Evolutionary conservation across 345 rosid species (phyloP).

Genomic region (Alliaria petiolata): DNA sequence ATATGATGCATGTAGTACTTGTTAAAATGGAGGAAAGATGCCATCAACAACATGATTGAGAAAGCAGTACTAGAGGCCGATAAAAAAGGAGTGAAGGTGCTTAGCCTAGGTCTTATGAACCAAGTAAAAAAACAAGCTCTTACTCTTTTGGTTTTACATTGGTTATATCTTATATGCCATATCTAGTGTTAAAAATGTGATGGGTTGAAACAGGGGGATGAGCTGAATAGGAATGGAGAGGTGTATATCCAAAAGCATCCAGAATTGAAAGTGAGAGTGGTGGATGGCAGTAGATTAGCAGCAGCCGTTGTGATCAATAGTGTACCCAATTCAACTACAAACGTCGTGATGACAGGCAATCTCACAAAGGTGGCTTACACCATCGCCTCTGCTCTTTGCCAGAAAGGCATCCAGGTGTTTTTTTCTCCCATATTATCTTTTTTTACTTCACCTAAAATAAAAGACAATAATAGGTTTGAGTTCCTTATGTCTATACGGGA

Average conservation of each 20-base stretch:
- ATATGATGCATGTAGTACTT: conserved; percentile 30
- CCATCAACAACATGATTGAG: conserved; percentile 41
- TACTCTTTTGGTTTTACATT: neutral
- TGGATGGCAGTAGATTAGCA: conserved; percentile 57
- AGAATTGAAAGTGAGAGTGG: conserved; percentile 41
- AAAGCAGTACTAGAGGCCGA: conserved; percentile 42
- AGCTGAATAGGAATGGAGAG: conserved; percentile 47
- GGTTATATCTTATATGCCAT: neutral
- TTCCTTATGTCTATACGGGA: neutral
- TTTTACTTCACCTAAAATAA: neutral
- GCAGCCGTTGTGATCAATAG: conserved; percentile 45
- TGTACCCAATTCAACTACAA: conserved; percentile 37
- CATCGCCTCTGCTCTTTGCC: conserved; percentile 34
- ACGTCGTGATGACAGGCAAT: conserved; percentile 41
- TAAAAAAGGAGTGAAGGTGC: conserved; percentile 35
- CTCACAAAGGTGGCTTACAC: conserved; percentile 41
- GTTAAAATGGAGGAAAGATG: conserved; percentile 33
- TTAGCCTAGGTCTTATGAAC: conserved; percentile 45
- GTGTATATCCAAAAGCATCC: conserved; percentile 43
- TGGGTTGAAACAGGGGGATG: conserved; percentile 40
- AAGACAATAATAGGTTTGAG: neutral
- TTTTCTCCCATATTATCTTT: neutral
- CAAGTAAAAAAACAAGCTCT: conserved; percentile 25
- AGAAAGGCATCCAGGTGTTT: conserved; percentile 38
- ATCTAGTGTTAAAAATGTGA: neutral